Percentiles rank a stretch among this genome's conserved stretches.
phyloP scores from a whole-genome alignment of 2,329 filamentous ascomycete genomes.

The Leptoxyphium fumago region DNA sequence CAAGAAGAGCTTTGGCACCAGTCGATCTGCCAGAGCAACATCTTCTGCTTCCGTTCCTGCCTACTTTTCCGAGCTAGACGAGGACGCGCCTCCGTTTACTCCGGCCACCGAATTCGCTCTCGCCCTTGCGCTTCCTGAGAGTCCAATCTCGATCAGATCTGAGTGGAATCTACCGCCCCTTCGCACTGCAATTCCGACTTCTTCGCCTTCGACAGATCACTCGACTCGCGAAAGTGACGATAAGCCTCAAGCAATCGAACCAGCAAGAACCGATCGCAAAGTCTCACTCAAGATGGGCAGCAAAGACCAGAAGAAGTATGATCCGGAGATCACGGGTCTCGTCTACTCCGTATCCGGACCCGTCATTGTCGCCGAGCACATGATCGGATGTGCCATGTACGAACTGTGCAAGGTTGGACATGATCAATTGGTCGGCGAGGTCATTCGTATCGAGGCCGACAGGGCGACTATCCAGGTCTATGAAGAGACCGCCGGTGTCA shows the following conservation, averaged over 20 bases:
- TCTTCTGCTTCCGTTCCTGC: constrained; percentile 1
- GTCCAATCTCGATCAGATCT: not conserved
- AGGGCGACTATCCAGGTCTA: constrained; percentile 98
- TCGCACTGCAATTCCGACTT: constrained; percentile 16
- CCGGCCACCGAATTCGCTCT: not conserved
- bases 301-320: constrained; percentile 27
- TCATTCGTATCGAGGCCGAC: constrained; percentile 92
- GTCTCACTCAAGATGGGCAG: constrained; percentile 17
- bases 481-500: constrained; percentile 96
- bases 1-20: constrained; percentile 2
- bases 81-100: constrained; percentile 2
- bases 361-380: constrained; percentile 92
- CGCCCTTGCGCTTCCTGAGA: not conserved
- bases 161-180: constrained; percentile 4
- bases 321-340: constrained; percentile 44
- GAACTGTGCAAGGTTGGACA: constrained; percentile 91
- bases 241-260: not conserved
- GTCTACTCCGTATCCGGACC: constrained; percentile 68
- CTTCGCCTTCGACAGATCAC: not conserved
- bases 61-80: constrained; percentile 1
- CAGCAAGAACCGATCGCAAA: not conserved
- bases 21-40: not conserved
- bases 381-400: constrained; percentile 99
- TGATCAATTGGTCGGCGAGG: constrained; percentile 84
- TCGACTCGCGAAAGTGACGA: constrained; percentile 7